These are phyloP conservation scores for Talaromyces piceae DNA, from an alignment of 2,329 filamentous ascomycete species.

Conservation along the genomic window DNA sequence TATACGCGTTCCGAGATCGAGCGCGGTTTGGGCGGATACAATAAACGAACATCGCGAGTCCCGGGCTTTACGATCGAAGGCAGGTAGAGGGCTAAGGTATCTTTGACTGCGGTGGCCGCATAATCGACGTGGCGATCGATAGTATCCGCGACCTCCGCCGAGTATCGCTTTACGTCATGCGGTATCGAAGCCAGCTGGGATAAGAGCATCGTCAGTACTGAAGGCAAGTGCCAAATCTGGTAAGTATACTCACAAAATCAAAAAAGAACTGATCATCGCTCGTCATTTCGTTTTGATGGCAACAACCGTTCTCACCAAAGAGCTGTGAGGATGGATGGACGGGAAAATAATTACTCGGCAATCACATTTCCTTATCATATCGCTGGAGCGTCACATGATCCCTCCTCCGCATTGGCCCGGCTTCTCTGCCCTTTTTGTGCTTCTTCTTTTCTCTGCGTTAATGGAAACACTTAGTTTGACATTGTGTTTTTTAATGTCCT, in stretches of 20 bases:
- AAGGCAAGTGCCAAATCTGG: not conserved
- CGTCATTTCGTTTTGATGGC: slow-evolving; percentile 52
- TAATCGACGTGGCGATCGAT: slow-evolving; percentile 75
- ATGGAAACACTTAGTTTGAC: too few species aligned
- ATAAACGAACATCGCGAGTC: slow-evolving; percentile 21
- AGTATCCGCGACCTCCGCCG: slow-evolving; percentile 65
- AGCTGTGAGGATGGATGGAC: not conserved
- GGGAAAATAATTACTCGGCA: not conserved
- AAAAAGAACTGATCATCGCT: slow-evolving; percentile 72
- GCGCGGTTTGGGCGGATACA: slow-evolving; percentile 31
- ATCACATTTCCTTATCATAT: not conserved
- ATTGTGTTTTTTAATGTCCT: not conserved
- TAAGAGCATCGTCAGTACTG: slow-evolving; percentile 8
- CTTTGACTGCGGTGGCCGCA: slow-evolving; percentile 63
- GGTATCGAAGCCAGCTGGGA: slow-evolving; percentile 50
- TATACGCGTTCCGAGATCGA: slow-evolving; percentile 50
- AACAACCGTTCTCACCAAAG: not conserved
- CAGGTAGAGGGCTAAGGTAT: slow-evolving; percentile 59
- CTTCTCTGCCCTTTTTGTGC: not conserved
- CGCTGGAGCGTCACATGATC: slow-evolving; percentile 2
- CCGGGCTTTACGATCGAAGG: slow-evolving; percentile 59
- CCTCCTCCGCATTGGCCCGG: not conserved
- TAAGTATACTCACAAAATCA: slow-evolving; percentile 55
- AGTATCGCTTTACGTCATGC: slow-evolving; percentile 63
- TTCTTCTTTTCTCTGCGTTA: not conserved